These are phyloP conservation scores for Schizochytrium sp. DNA, from an alignment of 108 stramenopile species.

Conservation along the genomic window DNA sequence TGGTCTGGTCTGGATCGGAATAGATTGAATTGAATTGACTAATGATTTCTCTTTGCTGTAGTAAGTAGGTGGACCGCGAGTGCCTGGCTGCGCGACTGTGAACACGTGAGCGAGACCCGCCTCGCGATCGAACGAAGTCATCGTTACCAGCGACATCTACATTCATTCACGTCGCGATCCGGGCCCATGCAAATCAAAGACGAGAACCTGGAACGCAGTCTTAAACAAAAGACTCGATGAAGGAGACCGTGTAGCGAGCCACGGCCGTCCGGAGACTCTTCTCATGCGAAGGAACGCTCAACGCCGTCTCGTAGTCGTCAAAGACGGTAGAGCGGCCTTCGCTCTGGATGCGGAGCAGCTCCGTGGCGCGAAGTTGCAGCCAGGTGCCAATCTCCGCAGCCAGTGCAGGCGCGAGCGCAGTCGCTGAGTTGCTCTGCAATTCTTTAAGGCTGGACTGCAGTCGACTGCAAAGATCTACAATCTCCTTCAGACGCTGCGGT, in stretches of 20 bases:
- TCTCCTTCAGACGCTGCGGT: neutral
- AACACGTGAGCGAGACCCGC: too few species aligned
- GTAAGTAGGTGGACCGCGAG: too few species aligned
- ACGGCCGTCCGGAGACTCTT: neutral
- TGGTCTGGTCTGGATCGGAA: too few species aligned
- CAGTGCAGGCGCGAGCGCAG: neutral
- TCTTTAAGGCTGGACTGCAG: neutral
- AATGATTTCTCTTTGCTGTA: too few species aligned
- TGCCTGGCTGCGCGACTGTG: too few species aligned
- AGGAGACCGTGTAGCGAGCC: neutral
- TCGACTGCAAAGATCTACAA: neutral
- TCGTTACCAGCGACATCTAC: too few species aligned
- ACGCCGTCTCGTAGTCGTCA: neutral
- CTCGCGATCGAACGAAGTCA: too few species aligned
- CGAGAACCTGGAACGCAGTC: neutral
- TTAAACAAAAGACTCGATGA: neutral
- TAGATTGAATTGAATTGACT: too few species aligned
- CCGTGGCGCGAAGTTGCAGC: neutral
- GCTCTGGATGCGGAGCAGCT: neutral
- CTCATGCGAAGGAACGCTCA: neutral
- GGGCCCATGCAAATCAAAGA: neutral
- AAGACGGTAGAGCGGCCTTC: neutral
- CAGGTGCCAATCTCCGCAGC: constrained; percentile 15
- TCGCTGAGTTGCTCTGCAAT: neutral
- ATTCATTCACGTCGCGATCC: too few species aligned